Evolutionary conservation across 371 early-diverging fungal genomes (phyloP), one percentile per base, ranked within the genome.

Genomic region (Fennellomyces sp.): DNA sequence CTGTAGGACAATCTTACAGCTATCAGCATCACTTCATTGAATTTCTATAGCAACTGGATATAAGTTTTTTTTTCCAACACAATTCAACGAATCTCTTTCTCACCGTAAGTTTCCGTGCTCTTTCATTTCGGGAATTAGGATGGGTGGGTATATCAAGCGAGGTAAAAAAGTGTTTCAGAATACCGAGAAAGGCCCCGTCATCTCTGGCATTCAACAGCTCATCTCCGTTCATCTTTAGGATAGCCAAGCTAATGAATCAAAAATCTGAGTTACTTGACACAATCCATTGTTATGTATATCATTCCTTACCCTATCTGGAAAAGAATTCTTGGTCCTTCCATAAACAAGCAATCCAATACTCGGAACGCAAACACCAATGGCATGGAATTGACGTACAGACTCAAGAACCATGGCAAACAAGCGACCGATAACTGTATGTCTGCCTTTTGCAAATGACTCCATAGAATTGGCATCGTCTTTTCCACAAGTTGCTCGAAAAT

Each of bases 381-480:
- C 87, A 97, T 89, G 1, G 95, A 90, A 73, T 96, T 97, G 74
- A 97, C 89, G 65, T 89, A 98, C 29, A 98, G 74, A 45, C 94
- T 93, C 52, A 98, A 79, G 73, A 98, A 96, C 98, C 97, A 97
- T 4, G 97, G 96, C 48, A 97, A 66, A 58, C 94, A 96, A 3
- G 94, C 96, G 2, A 97, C 94, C 0, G 97, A 95, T 6, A 98
- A 83, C 71, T 97, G 96, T 29, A 97, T 94, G 69, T 96, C 96
- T 26, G 88, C 80, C 61, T 86, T 84, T 49, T 89, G 89, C 31
- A 95, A 86, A 69, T 95, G 94, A 3, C 82, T 83, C 56, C 86
- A 82, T 48, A 97, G 72, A 38, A 89, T 80, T 0, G 93, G 91
- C 90, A 93, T 88, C 4, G 86, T 86, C 47, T 88, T 85, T 59